Evolutionary conservation across 805 yeast species (phyloP).

Genomic region (Geotrichum ghanense): DNA sequence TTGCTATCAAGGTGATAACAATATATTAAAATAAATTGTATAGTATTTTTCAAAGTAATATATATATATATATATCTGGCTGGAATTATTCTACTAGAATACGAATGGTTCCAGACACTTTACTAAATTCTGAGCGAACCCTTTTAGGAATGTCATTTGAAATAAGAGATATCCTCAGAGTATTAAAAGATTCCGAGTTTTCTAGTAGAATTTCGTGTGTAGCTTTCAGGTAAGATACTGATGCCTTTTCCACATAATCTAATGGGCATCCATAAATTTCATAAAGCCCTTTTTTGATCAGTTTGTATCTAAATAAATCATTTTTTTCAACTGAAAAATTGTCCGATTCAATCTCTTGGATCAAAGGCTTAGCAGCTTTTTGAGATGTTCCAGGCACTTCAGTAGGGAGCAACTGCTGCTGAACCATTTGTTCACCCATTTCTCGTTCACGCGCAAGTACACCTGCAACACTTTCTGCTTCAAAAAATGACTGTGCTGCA

Average conservation of each 20-base stretch:
- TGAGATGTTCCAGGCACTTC: background rate
- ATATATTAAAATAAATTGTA: background rate
- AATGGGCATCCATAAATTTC: conserved; percentile 3
- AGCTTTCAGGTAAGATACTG: background rate
- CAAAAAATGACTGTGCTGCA: background rate
- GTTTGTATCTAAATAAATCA: conserved; percentile 1
- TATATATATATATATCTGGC: no score
- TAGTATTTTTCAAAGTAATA: background rate
- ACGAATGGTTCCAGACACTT: no score
- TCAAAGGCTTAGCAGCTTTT: conserved; percentile 5
- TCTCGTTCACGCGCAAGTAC: background rate
- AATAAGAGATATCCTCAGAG: background rate
- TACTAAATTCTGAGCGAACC: no score
- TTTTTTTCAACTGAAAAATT: background rate
- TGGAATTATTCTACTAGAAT: no score
- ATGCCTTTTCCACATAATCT: background rate
- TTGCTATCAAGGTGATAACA: background rate
- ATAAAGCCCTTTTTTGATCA: background rate
- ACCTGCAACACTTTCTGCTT: background rate
- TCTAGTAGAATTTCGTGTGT: background rate
- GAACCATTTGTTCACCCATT: background rate
- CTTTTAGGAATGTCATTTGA: background rate
- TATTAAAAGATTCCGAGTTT: background rate
- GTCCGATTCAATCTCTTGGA: conserved; percentile 8
- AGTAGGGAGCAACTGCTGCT: background rate